Percentiles rank a stretch among this genome's conserved stretches.
Evolutionary conservation across 805 yeast species (phyloP).

Genomic region (Kuraishia borneana): DNA sequence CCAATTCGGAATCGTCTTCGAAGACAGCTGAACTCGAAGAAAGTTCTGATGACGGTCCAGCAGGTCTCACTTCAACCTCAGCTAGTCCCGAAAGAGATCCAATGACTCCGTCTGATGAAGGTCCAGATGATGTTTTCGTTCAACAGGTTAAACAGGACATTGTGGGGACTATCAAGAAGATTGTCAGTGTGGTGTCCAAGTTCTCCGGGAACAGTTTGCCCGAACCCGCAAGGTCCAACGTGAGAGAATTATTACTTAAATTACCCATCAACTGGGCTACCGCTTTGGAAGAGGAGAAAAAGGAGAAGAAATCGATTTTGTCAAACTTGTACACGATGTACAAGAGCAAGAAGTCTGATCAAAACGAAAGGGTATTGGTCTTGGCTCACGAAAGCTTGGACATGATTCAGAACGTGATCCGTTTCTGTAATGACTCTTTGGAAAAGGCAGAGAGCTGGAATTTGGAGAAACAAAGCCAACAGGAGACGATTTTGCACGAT

Average conservation of each 20-base stretch:
- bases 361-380: slow-evolving; percentile 64
- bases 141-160: slow-evolving; percentile 67
- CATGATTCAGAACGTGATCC: slow-evolving; percentile 74
- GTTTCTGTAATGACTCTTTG: slow-evolving; percentile 76
- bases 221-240: slow-evolving; percentile 69
- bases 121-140: slow-evolving; percentile 3
- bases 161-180: slow-evolving; percentile 79
- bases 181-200: slow-evolving; percentile 75
- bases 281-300: slow-evolving; percentile 11
- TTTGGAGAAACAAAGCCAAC: slow-evolving; percentile 15
- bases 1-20: not conserved
- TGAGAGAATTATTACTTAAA: slow-evolving; percentile 64
- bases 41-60: slow-evolving; percentile 4
- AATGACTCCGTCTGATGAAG: not conserved
- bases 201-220: slow-evolving; percentile 70
- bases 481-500: slow-evolving; percentile 13
- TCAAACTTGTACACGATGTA: slow-evolving; percentile 12
- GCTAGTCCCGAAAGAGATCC: slow-evolving; percentile 2
- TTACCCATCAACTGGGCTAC: slow-evolving; percentile 67
- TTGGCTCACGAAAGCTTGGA: slow-evolving; percentile 85
- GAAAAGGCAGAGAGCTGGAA: slow-evolving; percentile 81
- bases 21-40: slow-evolving; percentile 6
- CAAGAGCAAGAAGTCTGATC: slow-evolving; percentile 14
- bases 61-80: slow-evolving; percentile 1
- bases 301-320: slow-evolving; percentile 6